Evolutionary conservation across 306 rosid species (phyloP), one percentile per base, ranked within the genome.

Genomic region (Myrica gale): DNA sequence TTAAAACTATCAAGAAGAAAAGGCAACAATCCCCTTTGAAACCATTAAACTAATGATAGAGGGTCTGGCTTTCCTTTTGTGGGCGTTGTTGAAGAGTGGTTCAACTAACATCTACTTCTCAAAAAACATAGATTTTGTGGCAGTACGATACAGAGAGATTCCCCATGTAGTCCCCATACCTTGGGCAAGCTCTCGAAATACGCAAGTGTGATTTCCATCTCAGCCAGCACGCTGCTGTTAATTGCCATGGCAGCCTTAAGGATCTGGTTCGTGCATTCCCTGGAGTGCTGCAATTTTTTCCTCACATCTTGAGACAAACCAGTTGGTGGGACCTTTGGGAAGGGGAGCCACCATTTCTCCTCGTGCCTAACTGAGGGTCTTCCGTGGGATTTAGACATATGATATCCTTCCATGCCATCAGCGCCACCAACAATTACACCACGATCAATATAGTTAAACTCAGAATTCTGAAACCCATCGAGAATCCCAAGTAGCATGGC

Each of bases 221-320:
- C 84, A 58, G 81, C 76, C 44, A 85, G 67, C 41, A 78, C 84
- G 43, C 43, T 79, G 73, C 63, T 72, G 68, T 88, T 85, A 71
- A 85, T 87, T 5, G 87, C 87, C 87, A 82, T 39, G n/a, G 82
- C 87, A 53, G 89, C 89, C 84, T 87, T 85, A 20, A 83, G 86
- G 76, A 85, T 85, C 85, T 85, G 85, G 76, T 76, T 79, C 4
- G 81, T 65, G 74, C 84, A 87, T 70, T 87, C 80, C 76, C 84
- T 75, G 41, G 79, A 75, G 13, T 85, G 84, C 55, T 80, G 89
- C 82, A 87, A 52, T 65, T 78, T 71, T 82, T 78, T 83, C 76
- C 89, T 80, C 12, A 10, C 75, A 52, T 51, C 80, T 19, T 68
- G 81, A 53, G 91, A 78, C 46, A 85, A 60, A 50, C 91, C 87